Percentiles rank a stretch among this genome's conserved stretches.
These are phyloP conservation scores for Trichoderma koningiopsis DNA, from an alignment of 2,329 filamentous ascomycete species.

Conservation along the genomic window DNA sequence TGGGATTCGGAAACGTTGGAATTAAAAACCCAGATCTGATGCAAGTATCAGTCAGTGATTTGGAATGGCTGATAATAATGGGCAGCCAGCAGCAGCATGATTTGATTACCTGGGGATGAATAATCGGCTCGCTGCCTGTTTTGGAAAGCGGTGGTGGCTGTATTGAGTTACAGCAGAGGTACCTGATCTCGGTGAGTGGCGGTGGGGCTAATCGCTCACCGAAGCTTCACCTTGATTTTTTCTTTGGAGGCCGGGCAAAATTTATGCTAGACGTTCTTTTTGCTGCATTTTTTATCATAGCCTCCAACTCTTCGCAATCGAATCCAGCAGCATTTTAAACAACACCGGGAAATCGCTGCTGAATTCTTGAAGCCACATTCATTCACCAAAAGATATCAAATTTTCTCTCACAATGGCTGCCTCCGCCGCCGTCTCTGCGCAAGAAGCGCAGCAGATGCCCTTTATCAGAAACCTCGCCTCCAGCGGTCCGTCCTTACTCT, in stretches of 20 bases:
- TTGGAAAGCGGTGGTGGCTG: too few relatives aligned
- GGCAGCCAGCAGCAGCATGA: not conserved
- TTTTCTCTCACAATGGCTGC: not conserved
- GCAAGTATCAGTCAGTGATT: not conserved
- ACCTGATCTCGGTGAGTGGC: constrained; percentile 1
- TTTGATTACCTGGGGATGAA: not conserved
- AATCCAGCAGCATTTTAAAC: not conserved
- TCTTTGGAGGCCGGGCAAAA: not conserved
- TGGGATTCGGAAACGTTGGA: not conserved
- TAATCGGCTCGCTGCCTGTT: not conserved
- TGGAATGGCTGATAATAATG: not conserved
- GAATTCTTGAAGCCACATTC: not conserved
- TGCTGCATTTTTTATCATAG: not conserved
- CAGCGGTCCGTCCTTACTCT: constrained; percentile 61
- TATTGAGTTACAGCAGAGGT: not conserved
- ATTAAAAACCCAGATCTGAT: not conserved
- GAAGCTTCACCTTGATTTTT: constrained; percentile 30
- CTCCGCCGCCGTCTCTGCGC: constrained; percentile 43
- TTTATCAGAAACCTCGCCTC: constrained; percentile 85
- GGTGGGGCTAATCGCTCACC: not conserved
- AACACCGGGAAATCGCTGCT: too few relatives aligned
- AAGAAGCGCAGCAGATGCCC: constrained; percentile 57
- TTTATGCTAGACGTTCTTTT: not conserved
- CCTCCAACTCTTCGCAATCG: not conserved
- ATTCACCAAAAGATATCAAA: not conserved